Evolutionary conservation across 2,329 filamentous ascomycete species (phyloP), one percentile per base, ranked within the genome.

Genomic region (Biscogniauxia marginata): DNA sequence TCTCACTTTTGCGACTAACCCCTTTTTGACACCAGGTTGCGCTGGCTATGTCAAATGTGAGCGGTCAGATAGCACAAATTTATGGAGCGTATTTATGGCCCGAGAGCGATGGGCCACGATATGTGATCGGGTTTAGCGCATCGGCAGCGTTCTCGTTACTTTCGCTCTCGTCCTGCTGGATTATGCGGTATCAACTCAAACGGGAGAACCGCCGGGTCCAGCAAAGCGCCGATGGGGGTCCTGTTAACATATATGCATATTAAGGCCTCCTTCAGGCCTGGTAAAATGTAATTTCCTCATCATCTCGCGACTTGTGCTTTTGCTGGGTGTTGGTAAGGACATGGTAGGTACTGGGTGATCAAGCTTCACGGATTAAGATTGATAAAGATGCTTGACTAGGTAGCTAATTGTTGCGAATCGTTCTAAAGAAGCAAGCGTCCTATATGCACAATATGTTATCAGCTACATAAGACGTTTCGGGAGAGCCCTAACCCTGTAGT

Each of bases 81-180:
- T 55, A 55, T 5, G 53, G 53, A 5, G n/a, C 53, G 9, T 55
- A 55, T 20, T 18, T 55, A 6, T 55, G 53, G 48, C 53, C 53
- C 3, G 30, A 23, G 9, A 55, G 34, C 23, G 47, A 50, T 7
- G 48, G 53, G 23, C 48, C 53, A 9, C 20, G 53, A 9, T 55
- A 55, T 22, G 18, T 55, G 22, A 50, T 50, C 6, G 48, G 53
- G 13, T 55, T 55, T 18, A 25, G 22, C 16, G 23, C 53, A 8
- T 54, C 53, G 18, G 53, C 53, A 21, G 47, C 46, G 23, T 54
- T 55, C 43, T 44, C 53, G n/a, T 8, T 54, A n/a, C 24, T 49
- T 16, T 54, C 52, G 30, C 46, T 55, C 19, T 19, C 22, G 6
- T 25, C 18, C 9, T 21, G 47, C 8, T 55, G 53, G 48, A 19